Evolutionary conservation across 2,329 filamentous ascomycete genomes (phyloP).

Genomic region (Cordyceps farinosa): DNA sequence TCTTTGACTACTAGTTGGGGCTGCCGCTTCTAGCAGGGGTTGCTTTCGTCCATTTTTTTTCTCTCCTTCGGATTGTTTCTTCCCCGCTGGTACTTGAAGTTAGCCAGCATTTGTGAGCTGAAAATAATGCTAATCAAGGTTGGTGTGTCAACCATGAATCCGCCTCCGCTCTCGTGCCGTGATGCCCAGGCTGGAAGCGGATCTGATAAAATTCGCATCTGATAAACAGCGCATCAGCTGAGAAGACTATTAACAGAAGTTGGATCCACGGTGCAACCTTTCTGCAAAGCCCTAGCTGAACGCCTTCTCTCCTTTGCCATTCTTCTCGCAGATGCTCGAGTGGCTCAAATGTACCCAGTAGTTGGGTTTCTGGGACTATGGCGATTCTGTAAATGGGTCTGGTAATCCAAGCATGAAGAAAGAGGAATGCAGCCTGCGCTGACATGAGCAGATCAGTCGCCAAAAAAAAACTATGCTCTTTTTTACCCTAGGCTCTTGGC

Average conservation of each 20-base stretch:
- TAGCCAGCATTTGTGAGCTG: neutral
- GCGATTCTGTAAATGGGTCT: neutral
- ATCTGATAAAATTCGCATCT: conserved; percentile 10
- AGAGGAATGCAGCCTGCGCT: too few species aligned
- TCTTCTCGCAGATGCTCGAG: conserved; percentile 4
- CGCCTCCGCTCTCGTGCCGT: neutral
- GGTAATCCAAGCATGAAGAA: neutral
- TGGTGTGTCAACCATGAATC: neutral
- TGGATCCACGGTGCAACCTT: neutral
- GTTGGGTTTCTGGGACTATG: neutral
- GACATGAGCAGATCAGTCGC: neutral
- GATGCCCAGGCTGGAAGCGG: neutral
- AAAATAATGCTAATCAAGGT: neutral
- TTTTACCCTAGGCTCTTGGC: neutral
- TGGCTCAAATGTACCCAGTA: neutral
- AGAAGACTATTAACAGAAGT: neutral
- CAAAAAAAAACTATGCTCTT: neutral
- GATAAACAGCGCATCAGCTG: conserved; percentile 3
- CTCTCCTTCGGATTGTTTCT: neutral
- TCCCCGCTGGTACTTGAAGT: neutral
- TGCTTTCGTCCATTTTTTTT: neutral
- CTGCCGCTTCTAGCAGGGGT: conserved; percentile 3
- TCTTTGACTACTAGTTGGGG: neutral
- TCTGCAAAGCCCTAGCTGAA: neutral
- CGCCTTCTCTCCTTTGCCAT: conserved; percentile 1